Evolutionary conservation across 768 basidiomycete species (phyloP).

Genomic region (Cantharellus cinnabarinus): DNA sequence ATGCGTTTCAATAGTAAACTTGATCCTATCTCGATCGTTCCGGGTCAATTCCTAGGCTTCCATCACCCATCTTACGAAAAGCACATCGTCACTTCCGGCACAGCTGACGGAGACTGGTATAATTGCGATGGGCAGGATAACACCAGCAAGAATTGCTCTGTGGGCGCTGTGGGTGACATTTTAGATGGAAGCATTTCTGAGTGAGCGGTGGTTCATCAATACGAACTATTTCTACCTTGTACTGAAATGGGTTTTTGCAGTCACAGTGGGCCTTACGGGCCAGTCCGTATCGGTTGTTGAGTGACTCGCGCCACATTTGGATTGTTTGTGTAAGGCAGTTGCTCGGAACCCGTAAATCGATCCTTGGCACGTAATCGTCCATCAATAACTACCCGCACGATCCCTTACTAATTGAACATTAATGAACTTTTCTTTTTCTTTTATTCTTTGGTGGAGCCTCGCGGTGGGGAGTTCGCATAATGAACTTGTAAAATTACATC

Average conservation of each 20-base stretch:
- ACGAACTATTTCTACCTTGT: background rate
- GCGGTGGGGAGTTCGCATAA: no score
- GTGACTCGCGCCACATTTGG: background rate
- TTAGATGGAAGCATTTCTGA: background rate
- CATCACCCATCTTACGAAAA: constrained; percentile 1
- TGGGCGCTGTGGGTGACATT: constrained; percentile 4
- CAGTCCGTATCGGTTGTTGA: background rate
- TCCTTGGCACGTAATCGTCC: no score
- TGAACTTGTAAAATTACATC: no score
- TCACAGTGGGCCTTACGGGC: background rate
- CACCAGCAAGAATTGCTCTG: constrained; percentile 4
- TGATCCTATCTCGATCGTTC: background rate
- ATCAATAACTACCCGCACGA: no score
- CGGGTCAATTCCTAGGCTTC: background rate
- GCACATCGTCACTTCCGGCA: background rate
- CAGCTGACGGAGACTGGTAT: constrained; percentile 1
- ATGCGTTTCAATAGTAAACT: background rate
- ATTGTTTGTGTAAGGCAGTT: no score
- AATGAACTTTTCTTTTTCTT: no score
- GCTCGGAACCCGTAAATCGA: no score
- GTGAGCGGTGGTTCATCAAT: background rate
- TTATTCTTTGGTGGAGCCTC: no score
- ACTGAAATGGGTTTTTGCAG: background rate
- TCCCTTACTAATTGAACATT: no score
- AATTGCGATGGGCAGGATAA: constrained; percentile 7